These are phyloP conservation scores for Candolleomyces efflorescens DNA, from an alignment of 768 basidiomycete species.

Conservation along the genomic window DNA sequence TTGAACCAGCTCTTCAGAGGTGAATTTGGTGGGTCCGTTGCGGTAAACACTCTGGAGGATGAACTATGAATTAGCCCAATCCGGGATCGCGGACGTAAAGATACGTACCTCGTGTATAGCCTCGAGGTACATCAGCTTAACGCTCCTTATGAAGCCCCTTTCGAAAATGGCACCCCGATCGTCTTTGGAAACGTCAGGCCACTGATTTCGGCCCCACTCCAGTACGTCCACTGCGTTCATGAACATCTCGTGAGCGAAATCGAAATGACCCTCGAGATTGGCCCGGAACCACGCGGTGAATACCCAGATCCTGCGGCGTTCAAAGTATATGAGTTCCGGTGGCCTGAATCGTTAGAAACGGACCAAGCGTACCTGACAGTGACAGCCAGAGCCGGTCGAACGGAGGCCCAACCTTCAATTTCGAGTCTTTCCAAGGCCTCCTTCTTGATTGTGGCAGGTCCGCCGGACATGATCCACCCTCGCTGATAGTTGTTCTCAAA, in stretches of 20 bases:
- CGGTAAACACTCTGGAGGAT: conserved; percentile 1
- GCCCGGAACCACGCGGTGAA: neutral
- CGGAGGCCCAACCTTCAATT: neutral
- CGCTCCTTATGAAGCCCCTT: conserved; percentile 20
- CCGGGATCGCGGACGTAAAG: neutral
- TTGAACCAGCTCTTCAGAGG: conserved; percentile 25
- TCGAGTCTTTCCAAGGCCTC: neutral
- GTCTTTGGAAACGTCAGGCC: conserved; percentile 32
- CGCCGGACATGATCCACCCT: neutral
- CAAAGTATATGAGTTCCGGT: too few species aligned
- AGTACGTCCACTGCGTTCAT: conserved; percentile 35
- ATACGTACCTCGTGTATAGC: neutral
- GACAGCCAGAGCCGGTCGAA: neutral
- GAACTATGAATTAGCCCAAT: neutral
- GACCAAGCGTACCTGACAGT: neutral
- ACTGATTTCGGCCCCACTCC: conserved; percentile 36
- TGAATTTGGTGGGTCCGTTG: conserved; percentile 11
- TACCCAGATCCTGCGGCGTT: conserved; percentile 1
- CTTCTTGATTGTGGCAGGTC: neutral
- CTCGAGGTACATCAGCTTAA: conserved; percentile 19
- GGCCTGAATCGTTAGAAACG: neutral
- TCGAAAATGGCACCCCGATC: conserved; percentile 42
- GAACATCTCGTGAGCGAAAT: conserved; percentile 28
- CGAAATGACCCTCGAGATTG: neutral
- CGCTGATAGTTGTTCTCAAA: neutral